These are phyloP conservation scores for Actinomortierella ambigua DNA, from an alignment of 371 early-diverging fungal species.

Conservation along the genomic window DNA sequence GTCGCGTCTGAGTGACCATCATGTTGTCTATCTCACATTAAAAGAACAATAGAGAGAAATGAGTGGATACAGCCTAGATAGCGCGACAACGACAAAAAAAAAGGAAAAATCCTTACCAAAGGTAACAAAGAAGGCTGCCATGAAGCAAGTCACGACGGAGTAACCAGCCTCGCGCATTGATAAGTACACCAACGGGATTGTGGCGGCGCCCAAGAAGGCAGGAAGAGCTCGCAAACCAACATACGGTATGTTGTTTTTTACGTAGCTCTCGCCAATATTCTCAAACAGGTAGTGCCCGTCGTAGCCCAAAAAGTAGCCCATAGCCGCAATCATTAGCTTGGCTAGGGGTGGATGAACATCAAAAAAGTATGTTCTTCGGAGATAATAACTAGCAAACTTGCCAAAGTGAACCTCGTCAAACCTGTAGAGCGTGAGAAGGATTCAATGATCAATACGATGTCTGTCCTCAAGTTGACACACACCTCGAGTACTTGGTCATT, in stretches of 20 bases:
- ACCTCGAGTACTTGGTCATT: background rate
- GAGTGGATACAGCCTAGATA: too few species aligned
- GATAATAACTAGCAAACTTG: conserved; percentile 96
- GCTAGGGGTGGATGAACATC: conserved; percentile 99
- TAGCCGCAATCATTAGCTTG: conserved; percentile 92
- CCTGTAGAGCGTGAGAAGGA: conserved; percentile 24
- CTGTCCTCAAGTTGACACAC: background rate
- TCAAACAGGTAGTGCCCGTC: conserved; percentile 95
- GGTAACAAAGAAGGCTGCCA: conserved; percentile 79
- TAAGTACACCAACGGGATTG: conserved; percentile 80
- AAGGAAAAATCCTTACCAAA: conserved; percentile 66
- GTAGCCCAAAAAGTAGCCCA: conserved; percentile 87
- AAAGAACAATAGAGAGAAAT: background rate
- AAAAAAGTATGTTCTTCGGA: conserved; percentile 92
- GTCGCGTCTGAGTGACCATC: conserved; percentile 87
- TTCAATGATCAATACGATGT: background rate
- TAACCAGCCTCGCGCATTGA: conserved; percentile 90
- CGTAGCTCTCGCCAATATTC: conserved; percentile 91
- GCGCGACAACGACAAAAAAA: background rate
- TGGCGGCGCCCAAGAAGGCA: conserved; percentile 81
- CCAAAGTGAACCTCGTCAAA: conserved; percentile 99
- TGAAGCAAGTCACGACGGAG: conserved; percentile 72
- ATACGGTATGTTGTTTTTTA: conserved; percentile 89
- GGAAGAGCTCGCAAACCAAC: conserved; percentile 81
- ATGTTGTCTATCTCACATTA: conserved; percentile 71